Evolutionary conservation across 257 asterid species (phyloP).

Genomic region (Solanum arcanum): DNA sequence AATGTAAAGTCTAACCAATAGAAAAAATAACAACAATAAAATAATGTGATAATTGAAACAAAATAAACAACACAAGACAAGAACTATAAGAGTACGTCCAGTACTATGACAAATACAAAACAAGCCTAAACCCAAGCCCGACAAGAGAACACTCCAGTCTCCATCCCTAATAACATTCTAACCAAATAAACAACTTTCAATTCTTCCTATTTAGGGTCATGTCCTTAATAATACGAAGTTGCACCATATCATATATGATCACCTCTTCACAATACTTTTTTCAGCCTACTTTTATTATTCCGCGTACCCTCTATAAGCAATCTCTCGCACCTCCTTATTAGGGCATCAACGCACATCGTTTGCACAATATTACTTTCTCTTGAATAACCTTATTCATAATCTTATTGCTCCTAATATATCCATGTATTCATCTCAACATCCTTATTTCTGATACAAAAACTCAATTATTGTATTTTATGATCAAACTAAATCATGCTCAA

Average conservation of each 20-base stretch:
- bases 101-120: not conserved
- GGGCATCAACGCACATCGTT: not conserved
- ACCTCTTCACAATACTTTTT: not conserved
- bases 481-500: not conserved
- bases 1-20: not conserved
- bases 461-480: not conserved
- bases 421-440: not conserved
- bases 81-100: not conserved
- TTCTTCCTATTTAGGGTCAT: no score
- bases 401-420: no score
- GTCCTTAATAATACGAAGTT: not conserved
- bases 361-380: not conserved
- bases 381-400: not conserved
- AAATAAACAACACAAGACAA: no score
- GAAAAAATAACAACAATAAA: no score
- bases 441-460: no score
- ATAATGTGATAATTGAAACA: not conserved
- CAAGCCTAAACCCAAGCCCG: not conserved
- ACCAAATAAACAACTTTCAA: not conserved
- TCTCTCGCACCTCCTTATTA: not conserved
- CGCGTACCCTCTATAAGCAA: not conserved
- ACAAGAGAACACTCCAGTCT: not conserved
- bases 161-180: not conserved
- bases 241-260: not conserved
- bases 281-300: no score